Conservation (phyloP, 2,329 filamentous ascomycete genomes). For the Tolypocladium sp. region DNA sequence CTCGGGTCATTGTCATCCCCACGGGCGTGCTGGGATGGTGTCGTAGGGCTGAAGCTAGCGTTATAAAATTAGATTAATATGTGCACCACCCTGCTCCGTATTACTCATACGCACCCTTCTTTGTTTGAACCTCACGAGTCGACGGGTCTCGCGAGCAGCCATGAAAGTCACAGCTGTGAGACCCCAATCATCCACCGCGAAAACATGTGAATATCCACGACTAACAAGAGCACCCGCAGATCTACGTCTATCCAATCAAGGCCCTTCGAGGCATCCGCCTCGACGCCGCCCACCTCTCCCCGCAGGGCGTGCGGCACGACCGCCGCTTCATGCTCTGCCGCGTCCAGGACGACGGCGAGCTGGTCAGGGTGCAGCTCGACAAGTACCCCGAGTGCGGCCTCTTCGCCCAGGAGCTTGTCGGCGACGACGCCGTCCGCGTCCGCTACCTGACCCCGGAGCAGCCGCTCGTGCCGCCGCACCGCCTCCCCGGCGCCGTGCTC, state of each 20-base stretch:
- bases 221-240: conserved; percentile 13
- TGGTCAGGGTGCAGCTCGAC: conserved; percentile 52
- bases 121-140: neutral
- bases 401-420: conserved; percentile 49
- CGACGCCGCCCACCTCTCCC: conserved; percentile 40
- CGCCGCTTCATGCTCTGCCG: conserved; percentile 62
- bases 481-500: conserved; percentile 30
- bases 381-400: conserved; percentile 50
- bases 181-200: neutral
- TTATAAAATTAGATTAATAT: too few species aligned
- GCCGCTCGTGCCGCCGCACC: conserved; percentile 26
- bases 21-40: neutral
- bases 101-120: too few species aligned
- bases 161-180: conserved; percentile 24
- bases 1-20: neutral
- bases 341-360: conserved; percentile 28
- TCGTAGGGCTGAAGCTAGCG: too few species aligned
- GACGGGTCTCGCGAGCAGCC: neutral
- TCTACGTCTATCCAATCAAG: conserved; percentile 69
- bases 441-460: conserved; percentile 29
- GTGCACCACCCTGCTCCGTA: neutral
- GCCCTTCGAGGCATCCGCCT: conserved; percentile 55
- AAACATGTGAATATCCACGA: neutral
- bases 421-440: conserved; percentile 30
- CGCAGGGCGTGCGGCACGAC: conserved; percentile 57